A percentile compares a stretch with the other conserved stretches of the same genome.
Conservation (phyloP, 2,329 filamentous ascomycete genomes). For the Zymoseptoria ardabiliae region DNA sequence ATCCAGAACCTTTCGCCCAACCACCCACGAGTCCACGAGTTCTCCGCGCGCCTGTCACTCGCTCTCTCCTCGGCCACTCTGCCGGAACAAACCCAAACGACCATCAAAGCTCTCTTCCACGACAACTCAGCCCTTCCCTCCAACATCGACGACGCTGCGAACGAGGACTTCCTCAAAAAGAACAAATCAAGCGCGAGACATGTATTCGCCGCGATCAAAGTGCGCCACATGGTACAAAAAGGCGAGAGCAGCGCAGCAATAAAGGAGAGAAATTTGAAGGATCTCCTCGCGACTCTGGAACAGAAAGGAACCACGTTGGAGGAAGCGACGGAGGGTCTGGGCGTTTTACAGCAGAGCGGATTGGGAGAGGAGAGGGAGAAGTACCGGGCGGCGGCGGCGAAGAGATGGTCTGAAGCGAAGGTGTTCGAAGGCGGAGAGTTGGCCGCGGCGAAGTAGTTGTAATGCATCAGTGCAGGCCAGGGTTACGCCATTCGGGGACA, state of each 20-base stretch:
- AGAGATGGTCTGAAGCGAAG: constrained; percentile 34
- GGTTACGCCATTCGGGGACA: neutral
- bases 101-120: constrained; percentile 57
- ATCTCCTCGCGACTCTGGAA: constrained; percentile 53
- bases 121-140: constrained; percentile 47
- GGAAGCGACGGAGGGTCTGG: constrained; percentile 51
- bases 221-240: constrained; percentile 49
- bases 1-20: constrained; percentile 61
- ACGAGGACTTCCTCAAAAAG: constrained; percentile 56
- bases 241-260: constrained; percentile 46
- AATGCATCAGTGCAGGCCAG: neutral
- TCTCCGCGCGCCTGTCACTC: constrained; percentile 57
- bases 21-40: constrained; percentile 67
- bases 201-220: constrained; percentile 56
- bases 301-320: constrained; percentile 45
- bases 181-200: constrained; percentile 57
- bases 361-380: constrained; percentile 44
- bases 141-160: constrained; percentile 49
- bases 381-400: constrained; percentile 37
- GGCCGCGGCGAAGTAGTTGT: neutral
- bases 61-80: constrained; percentile 41
- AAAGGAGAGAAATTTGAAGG: constrained; percentile 51
- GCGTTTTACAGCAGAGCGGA: constrained; percentile 45
- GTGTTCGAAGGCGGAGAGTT: constrained; percentile 20
- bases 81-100: constrained; percentile 57